Conservation (phyloP, 495 filamentous ascomycete species). For the Aspergillus funiculosus region DNA sequence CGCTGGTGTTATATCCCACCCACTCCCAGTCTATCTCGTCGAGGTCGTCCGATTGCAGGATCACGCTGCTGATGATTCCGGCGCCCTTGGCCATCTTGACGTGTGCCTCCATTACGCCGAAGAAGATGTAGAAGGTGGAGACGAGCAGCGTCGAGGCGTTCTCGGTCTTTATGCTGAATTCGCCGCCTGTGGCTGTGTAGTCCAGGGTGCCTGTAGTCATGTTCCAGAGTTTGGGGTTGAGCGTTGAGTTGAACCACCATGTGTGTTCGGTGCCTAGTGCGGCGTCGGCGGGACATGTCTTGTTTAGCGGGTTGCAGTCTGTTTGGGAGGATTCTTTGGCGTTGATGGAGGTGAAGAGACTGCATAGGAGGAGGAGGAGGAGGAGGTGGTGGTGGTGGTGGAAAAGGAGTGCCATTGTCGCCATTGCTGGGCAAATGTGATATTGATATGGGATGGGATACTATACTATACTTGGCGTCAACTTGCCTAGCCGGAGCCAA, state of each 20-base stretch:
- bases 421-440: too few species aligned
- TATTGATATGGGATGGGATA: too few species aligned
- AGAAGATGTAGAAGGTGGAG: constrained; percentile 73
- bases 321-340: too few species aligned
- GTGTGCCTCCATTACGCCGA: constrained; percentile 61
- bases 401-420: too few species aligned
- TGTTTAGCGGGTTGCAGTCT: constrained; percentile 58
- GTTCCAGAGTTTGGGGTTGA: constrained; percentile 54
- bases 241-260: constrained; percentile 72
- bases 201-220: constrained; percentile 55
- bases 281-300: constrained; percentile 62
- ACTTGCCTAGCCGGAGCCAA: too few species aligned
- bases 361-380: too few species aligned
- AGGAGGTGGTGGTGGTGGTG: too few species aligned
- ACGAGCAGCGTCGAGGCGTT: constrained; percentile 40
- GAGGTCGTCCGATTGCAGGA: constrained; percentile 73
- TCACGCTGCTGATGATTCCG: constrained; percentile 71
- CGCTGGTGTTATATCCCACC: constrained; percentile 41
- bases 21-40: constrained; percentile 83
- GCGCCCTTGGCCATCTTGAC: constrained; percentile 59
- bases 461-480: too few species aligned
- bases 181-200: constrained; percentile 55
- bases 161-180: constrained; percentile 58
- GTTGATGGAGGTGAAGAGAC: too few species aligned
- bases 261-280: constrained; percentile 69